These are phyloP conservation scores for Halophytophthora polymorphica DNA, from an alignment of 352 stramenopile genomes.

Conservation along the genomic window DNA sequence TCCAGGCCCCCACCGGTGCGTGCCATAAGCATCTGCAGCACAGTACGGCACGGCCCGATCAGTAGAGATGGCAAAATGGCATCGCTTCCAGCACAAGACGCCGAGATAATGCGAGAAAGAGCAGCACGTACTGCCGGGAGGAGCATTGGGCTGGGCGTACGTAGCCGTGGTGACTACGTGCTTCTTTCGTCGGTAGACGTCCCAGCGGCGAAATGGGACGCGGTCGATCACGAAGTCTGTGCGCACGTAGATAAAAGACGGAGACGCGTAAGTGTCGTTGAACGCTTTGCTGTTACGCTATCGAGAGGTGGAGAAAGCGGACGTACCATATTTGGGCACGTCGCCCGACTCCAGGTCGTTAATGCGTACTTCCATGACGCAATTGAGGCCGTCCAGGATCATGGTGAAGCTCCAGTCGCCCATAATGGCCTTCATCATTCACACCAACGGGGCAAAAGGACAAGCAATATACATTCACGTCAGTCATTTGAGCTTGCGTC, in stretches of 20 bases:
- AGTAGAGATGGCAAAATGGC: conserved; percentile 5
- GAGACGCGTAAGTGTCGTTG: too few species aligned
- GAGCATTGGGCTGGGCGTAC: conserved; percentile 38
- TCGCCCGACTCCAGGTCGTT: conserved; percentile 74
- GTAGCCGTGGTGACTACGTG: conserved; percentile 31
- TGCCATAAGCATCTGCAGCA: conserved; percentile 48
- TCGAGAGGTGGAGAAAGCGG: too few species aligned
- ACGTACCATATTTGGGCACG: conserved; percentile 81
- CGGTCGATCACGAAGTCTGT: conserved; percentile 76
- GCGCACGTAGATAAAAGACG: too few species aligned
- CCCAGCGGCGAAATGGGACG: conserved; percentile 79
- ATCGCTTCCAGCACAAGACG: not conserved
- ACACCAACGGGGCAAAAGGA: conserved; percentile 10
- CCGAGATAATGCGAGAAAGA: not conserved
- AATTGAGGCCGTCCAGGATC: conserved; percentile 72
- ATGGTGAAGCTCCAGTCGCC: conserved; percentile 80
- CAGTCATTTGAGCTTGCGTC: conserved; percentile 10
- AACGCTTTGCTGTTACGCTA: too few species aligned
- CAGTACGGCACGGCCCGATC: not conserved
- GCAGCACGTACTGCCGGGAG: conserved; percentile 29
- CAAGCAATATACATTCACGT: too few species aligned
- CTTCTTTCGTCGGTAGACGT: conserved; percentile 79
- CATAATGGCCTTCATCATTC: conserved; percentile 45
- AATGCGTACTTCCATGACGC: conserved; percentile 81
- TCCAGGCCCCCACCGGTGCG: conserved; percentile 61